These are phyloP conservation scores for Sporothrix variecibatus DNA, from an alignment of 2,329 filamentous ascomycete genomes.

Conservation along the genomic window DNA sequence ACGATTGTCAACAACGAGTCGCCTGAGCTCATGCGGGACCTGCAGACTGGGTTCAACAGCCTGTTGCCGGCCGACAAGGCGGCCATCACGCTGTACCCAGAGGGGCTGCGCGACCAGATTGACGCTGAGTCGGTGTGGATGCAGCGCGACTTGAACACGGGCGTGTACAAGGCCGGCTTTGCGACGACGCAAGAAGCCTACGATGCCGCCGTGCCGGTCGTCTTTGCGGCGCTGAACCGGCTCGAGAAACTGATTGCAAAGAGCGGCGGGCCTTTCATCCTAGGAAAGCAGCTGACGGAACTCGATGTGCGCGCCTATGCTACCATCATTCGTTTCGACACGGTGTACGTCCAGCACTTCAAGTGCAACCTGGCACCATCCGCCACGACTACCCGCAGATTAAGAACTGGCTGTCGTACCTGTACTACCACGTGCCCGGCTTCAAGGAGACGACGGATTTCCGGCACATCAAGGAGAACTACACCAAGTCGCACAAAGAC, in stretches of 20 bases:
- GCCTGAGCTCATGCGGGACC: conserved; percentile 57
- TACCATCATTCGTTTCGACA: conserved; percentile 61
- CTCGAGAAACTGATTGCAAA: conserved; percentile 50
- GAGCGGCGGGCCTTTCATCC: conserved; percentile 52
- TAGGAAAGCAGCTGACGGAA: conserved; percentile 59
- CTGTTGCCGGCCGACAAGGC: conserved; percentile 46
- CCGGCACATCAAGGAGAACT: conserved; percentile 68
- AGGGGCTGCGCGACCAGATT: conserved; percentile 49
- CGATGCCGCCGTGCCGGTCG: conserved; percentile 53
- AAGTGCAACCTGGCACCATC: conserved; percentile 64
- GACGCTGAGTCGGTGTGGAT: conserved; percentile 57
- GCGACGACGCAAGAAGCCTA: conserved; percentile 57
- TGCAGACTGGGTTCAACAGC: conserved; percentile 58
- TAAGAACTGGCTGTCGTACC: conserved; percentile 60
- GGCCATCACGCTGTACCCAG: conserved; percentile 55
- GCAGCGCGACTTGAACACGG: conserved; percentile 56
- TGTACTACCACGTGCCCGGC: conserved; percentile 59
- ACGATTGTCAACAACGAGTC: conserved; percentile 64
- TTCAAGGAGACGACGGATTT: conserved; percentile 64
- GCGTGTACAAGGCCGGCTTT: conserved; percentile 65
- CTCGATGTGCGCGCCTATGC: conserved; percentile 60
- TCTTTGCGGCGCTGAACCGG: conserved; percentile 62
- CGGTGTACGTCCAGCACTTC: conserved; percentile 66
- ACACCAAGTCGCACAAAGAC: conserved; percentile 58
- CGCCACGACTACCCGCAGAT: conserved; percentile 61